Conservation (phyloP, 257 asterid species). For the Coffea canephora region DNA sequence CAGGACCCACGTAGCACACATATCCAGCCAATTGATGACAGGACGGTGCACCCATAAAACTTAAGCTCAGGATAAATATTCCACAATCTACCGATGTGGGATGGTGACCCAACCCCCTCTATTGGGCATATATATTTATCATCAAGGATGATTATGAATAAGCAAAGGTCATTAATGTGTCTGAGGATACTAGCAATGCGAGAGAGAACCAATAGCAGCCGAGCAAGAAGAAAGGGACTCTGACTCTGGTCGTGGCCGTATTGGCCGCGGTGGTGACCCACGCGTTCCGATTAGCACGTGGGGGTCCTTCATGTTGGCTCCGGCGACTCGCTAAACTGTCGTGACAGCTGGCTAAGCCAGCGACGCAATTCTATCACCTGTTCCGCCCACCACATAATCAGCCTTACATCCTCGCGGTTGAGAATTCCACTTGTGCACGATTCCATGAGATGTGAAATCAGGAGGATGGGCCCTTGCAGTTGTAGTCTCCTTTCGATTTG, state of each 20-base stretch:
- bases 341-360: slow-evolving; percentile 29
- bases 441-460: too few relatives aligned
- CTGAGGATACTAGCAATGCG: too few relatives aligned
- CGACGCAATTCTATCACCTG: background rate
- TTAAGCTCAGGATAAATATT: too few relatives aligned
- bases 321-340: slow-evolving; percentile 18
- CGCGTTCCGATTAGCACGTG: slow-evolving; percentile 32
- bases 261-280: slow-evolving; percentile 25
- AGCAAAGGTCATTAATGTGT: background rate
- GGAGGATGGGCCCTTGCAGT: too few relatives aligned
- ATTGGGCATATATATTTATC: background rate
- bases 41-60: too few relatives aligned
- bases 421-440: background rate
- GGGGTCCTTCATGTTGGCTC: slow-evolving; percentile 20
- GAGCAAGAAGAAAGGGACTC: slow-evolving; percentile 16
- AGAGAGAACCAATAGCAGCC: too few relatives aligned
- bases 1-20: too few relatives aligned
- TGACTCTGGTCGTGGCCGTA: slow-evolving; percentile 1
- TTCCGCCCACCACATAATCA: background rate
- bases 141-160: background rate
- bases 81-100: too few relatives aligned
- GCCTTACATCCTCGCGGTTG: background rate
- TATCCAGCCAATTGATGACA: too few relatives aligned
- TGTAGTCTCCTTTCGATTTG: too few relatives aligned
- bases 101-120: too few relatives aligned